Evolutionary conservation across 2,329 filamentous ascomycete genomes (phyloP), one percentile per base, ranked within the genome.

Genomic region (Pyrenophora seminiperda): DNA sequence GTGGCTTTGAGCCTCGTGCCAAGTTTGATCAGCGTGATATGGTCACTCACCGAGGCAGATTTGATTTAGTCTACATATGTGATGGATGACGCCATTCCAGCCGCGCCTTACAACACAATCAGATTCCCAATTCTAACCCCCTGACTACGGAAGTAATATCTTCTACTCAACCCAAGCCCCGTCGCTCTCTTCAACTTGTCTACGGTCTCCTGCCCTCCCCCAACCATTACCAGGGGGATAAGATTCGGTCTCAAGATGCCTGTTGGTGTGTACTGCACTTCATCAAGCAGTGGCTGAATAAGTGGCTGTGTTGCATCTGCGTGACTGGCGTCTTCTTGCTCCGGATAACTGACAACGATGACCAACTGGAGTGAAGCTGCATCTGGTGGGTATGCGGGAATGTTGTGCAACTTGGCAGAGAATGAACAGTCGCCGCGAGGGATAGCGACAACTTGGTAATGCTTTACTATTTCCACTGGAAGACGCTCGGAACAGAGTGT

Each of bases 401-500:
- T 91, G 58, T 90, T 92, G 42, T 82, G 80, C 1, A 97, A 76
- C 72, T 99, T 99, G 20, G 87, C 76, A 29, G 83, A 87, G 72
- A 97, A 97, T 18, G 83, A 88, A 75, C 94, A 99, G 1, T 84
- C 85, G 31, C 94, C 93, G 5, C 94, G 85, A 20, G 83, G 85
- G 62, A 97, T 80, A 41, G 96, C 83, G 51, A 99, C 85, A 52
- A 97, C 79, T 42, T 96, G 87, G 73, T 96, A 75, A 1, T 71
- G 74, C 32, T 77, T 77, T 0, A 77, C 79, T 3, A 85, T 72
- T 6, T 77, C 71, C 2, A 77, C 61, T 10, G 83, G 72, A 44
- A 90, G 73, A 52, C 79, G 72, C 50, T 77, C 76, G 50, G 80
- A 77, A 71, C 93, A 94, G 7, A 85, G 82, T 13, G 88, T 77